Evolutionary conservation across 805 yeast species (phyloP), one percentile per base, ranked within the genome.

Genomic region (Metschnikowia chrysomelidarum): DNA sequence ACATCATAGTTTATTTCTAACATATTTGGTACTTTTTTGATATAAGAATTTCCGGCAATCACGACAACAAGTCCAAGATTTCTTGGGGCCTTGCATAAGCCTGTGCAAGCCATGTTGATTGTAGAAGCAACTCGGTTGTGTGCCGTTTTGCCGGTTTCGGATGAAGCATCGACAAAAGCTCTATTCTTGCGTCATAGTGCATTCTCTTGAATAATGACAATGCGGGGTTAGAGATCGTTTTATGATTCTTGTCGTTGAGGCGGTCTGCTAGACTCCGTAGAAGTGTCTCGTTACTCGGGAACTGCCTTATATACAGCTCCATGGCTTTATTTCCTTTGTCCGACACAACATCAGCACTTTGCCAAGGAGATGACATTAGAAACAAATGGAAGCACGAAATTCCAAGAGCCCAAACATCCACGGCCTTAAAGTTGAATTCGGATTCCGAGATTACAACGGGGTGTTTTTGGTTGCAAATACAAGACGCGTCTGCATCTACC

Each of bases 391-490:
- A 68, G 46, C 74, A 76, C 5, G 71, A 46, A 7, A 76, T 61
- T 0, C 76, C 80, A 26, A 76, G 46, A 3, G 77, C 60, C 82
- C 82, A 76, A 31, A 64, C 57, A 53, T 76, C 82, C 14, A 64
- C 47, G 3, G 64, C 51, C 34, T 62, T 64, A 36, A 66, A 64
- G 31, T 61, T 38, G 31, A 46, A 19, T 16, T 19, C 24, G n/a
- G 31, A 8, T 7, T 28, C 14, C n/a, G n/a, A n/a, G n/a, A n/a
- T n/a, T n/a, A n/a, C n/a, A n/a, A n/a, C n/a, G 21, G 31, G 14
- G 6, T 18, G 14, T n/a, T n/a, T n/a, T n/a, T n/a, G n/a, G n/a
- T n/a, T n/a, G n/a, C n/a, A n/a, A n/a, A n/a, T n/a, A n/a, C n/a
- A n/a, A n/a, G n/a, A n/a, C n/a, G n/a, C n/a, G n/a, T n/a, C n/a